Base-by-base conservation (phyloP, 306 rosid genomes). In the Lablab purpureus region DNA sequence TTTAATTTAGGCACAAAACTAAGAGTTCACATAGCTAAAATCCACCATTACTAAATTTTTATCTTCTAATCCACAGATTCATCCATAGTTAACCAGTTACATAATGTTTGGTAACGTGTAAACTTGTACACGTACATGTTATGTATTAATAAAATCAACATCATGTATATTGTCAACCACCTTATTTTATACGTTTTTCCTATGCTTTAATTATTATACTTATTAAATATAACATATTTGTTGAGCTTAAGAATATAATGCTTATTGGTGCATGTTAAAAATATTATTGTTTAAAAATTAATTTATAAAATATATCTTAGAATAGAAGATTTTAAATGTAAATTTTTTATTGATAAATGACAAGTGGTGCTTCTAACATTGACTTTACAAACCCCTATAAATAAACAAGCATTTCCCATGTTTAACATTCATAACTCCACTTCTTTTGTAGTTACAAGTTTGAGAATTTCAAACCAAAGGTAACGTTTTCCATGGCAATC, bases 21-120 rank as follows among this genome's bases (percentile, higher is more conserved):
- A 23, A 23, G 36, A 32, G 6, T 7, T 32, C 36, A 32, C 45
- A 70, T 41, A 30, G 7, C 17, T 50, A 50, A 71, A 50, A 51
- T n/a, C 2, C 9, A 18, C 4, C 0, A 34, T 3, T 40, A 66
- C 5, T 6, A 52, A 21, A 4, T 25, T 21, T 56, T 22, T 22
- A 55, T 52, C 23, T 73, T 37, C n/a, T 22, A 55, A 37, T 56
- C 78, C 32, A 73, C 67, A 40, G 37, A 73, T 40, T 55, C 67
- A 73, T 13, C 40, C 0, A 73, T 13, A 9, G 43, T 40, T 56
- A 22, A 37, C n/a, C 25, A 15, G 7, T 32, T 3, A 49, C 19
- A 51, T 34, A 32, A 51, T 71, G 50, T n/a, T 50, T 28, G 1
- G 32, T 50, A 32, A 2, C 37, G 1, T 45, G 17, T 46, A 23